Evolutionary conservation across 2,329 filamentous ascomycete genomes (phyloP).

Genomic region (Ophiostoma piceae): DNA sequence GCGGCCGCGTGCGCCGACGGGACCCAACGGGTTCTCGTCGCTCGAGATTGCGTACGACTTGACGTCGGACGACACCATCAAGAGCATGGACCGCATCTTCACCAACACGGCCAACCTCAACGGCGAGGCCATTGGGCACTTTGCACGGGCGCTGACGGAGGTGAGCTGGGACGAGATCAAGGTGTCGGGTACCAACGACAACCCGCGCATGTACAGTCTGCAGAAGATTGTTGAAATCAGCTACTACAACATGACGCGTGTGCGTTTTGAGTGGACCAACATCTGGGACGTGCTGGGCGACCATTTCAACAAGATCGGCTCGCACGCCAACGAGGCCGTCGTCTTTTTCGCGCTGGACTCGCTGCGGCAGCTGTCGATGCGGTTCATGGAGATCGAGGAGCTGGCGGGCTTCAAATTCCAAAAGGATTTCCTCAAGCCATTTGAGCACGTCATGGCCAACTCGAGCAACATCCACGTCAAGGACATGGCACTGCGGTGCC

Average conservation of each 20-base stretch:
- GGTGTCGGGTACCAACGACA: conserved; percentile 92
- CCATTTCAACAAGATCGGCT: conserved; percentile 97
- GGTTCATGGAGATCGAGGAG: conserved; percentile 98
- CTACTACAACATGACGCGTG: conserved; percentile 99
- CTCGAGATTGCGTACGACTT: conserved; percentile 85
- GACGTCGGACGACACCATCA: conserved; percentile 74
- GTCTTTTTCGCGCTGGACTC: conserved; percentile 98
- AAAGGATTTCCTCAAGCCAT: conserved; percentile 97
- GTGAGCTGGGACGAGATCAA: conserved; percentile 99
- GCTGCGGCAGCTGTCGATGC: conserved; percentile 90
- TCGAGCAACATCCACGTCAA: conserved; percentile 88
- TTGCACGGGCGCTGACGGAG: conserved; percentile 84
- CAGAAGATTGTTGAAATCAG: conserved; percentile 98
- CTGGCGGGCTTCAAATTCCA: conserved; percentile 99
- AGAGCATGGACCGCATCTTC: conserved; percentile 91
- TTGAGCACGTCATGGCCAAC: conserved; percentile 95
- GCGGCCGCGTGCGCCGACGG: conserved; percentile 50
- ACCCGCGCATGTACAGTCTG: conserved; percentile 90
- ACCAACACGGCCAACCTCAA: conserved; percentile 91
- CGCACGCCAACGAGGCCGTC: conserved; percentile 91
- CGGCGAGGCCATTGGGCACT: conserved; percentile 91
- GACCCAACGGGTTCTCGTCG: conserved; percentile 58
- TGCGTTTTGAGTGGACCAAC: conserved; percentile 95
- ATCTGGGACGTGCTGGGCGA: conserved; percentile 98
- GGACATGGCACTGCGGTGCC: conserved; percentile 90